These are phyloP conservation scores for Nicotiana paniculata DNA, from an alignment of 257 asterid species.

Conservation along the genomic window DNA sequence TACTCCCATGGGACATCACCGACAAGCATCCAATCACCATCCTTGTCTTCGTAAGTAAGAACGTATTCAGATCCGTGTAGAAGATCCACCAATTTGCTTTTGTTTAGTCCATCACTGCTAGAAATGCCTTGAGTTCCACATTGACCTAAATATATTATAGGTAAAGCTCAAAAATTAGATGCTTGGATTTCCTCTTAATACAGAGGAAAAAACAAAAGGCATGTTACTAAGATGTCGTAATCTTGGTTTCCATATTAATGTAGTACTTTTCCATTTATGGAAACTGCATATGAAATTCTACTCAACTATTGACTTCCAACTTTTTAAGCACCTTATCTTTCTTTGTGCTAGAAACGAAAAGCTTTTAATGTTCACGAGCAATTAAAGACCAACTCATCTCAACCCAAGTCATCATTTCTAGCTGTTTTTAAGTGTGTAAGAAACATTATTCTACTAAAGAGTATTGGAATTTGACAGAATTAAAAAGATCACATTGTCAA, in stretches of 20 bases:
- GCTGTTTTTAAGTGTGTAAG: neutral
- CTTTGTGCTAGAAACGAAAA: neutral
- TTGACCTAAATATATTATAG: conserved; percentile 18
- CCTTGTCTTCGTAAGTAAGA: conserved; percentile 86
- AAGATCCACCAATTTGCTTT: conserved; percentile 63
- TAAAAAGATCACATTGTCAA: neutral
- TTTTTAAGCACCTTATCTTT: neutral
- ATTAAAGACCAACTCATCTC: neutral
- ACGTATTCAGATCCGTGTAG: conserved; percentile 78
- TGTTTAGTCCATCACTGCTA: conserved; percentile 36
- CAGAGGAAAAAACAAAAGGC: neutral
- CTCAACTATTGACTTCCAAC: neutral
- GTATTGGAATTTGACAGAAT: neutral
- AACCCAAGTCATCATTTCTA: neutral
- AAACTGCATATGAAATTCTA: neutral
- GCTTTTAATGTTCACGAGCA: neutral
- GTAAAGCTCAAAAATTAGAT: neutral
- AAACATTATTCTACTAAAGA: neutral
- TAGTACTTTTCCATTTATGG: neutral
- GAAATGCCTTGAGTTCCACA: conserved; percentile 26
- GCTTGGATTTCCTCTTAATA: neutral
- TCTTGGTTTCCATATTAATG: neutral
- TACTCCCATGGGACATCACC: conserved; percentile 97
- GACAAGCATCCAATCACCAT: conserved; percentile 97
- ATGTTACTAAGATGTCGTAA: neutral